phyloP scores from a whole-genome alignment of 2,329 filamentous ascomycete species.

The Fusarium coicis region DNA sequence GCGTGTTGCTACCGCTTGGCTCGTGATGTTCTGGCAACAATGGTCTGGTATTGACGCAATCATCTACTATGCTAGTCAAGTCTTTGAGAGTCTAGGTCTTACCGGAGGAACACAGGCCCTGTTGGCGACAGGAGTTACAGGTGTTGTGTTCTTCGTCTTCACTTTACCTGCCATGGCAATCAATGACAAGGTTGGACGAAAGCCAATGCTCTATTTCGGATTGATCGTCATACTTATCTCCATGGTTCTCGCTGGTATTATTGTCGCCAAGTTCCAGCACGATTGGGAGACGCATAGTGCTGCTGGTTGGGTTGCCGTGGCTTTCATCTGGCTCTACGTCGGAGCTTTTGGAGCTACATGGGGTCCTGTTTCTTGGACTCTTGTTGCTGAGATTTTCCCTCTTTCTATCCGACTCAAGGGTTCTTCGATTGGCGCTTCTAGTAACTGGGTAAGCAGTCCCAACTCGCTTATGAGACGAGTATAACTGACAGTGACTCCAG shows the following conservation, averaged over 20 bases:
- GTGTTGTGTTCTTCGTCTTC: slow-evolving; percentile 70
- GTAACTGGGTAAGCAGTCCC: slow-evolving; percentile 51
- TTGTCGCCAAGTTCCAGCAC: slow-evolving; percentile 27
- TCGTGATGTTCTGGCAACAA: slow-evolving; percentile 70
- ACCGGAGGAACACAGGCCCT: slow-evolving; percentile 67
- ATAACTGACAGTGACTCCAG: slow-evolving; percentile 1
- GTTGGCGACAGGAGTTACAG: slow-evolving; percentile 76
- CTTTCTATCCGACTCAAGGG: slow-evolving; percentile 57
- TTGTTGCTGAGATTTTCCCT: slow-evolving; percentile 59
- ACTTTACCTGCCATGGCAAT: slow-evolving; percentile 49
- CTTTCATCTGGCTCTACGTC: slow-evolving; percentile 59
- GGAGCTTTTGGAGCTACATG: slow-evolving; percentile 57
- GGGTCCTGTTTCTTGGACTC: slow-evolving; percentile 60
- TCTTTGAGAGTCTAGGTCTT: slow-evolving; percentile 73
- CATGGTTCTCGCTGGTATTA: slow-evolving; percentile 24
- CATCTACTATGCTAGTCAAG: slow-evolving; percentile 61
- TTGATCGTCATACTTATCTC: slow-evolving; percentile 49
- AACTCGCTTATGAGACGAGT: neutral
- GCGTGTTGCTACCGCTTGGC: slow-evolving; percentile 70
- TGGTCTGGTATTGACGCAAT: slow-evolving; percentile 47
- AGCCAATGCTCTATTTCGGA: slow-evolving; percentile 52
- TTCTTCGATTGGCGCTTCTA: slow-evolving; percentile 54
- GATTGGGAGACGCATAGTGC: slow-evolving; percentile 46
- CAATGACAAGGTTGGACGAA: slow-evolving; percentile 54
- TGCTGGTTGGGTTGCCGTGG: slow-evolving; percentile 53